These are phyloP conservation scores for Barnettozyma sucrosica DNA, from an alignment of 805 yeast species.

Conservation along the genomic window DNA sequence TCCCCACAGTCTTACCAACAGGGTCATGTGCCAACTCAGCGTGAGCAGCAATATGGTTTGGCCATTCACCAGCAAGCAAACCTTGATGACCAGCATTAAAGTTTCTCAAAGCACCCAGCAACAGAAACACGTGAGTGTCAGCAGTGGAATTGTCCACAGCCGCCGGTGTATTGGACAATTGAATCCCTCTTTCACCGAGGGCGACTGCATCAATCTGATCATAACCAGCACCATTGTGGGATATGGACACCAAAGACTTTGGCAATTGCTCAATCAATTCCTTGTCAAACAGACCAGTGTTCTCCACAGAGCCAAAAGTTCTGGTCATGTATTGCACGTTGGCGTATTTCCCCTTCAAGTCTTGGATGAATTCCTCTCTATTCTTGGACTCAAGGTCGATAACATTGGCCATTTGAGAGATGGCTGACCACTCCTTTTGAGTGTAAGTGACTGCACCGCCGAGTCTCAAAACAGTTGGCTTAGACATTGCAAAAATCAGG, in stretches of 20 bases:
- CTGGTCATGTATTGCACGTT: slow-evolving; percentile 37
- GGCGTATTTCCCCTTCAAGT: slow-evolving; percentile 28
- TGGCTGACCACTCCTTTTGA: slow-evolving; percentile 57
- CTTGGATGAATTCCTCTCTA: slow-evolving; percentile 31
- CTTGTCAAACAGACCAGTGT: slow-evolving; percentile 61
- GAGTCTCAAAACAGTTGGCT: slow-evolving; percentile 60
- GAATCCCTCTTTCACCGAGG: slow-evolving; percentile 46
- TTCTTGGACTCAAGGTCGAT: slow-evolving; percentile 35
- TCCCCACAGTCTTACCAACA: slow-evolving; percentile 68
- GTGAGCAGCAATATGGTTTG: slow-evolving; percentile 42
- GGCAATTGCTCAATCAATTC: slow-evolving; percentile 57
- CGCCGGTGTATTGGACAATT: slow-evolving; percentile 61
- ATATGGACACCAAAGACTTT: slow-evolving; percentile 41
- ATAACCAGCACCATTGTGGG: slow-evolving; percentile 72
- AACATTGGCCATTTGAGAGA: slow-evolving; percentile 41
- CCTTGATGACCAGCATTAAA: slow-evolving; percentile 55
- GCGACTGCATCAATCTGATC: slow-evolving; percentile 62
- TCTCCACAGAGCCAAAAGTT: slow-evolving; percentile 44
- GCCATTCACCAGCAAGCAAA: slow-evolving; percentile 60
- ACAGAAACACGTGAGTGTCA: slow-evolving; percentile 57
- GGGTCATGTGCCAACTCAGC: slow-evolving; percentile 71
- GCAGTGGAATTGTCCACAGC: slow-evolving; percentile 71
- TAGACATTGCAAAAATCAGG: slow-evolving; percentile 15
- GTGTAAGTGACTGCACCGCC: slow-evolving; percentile 54
- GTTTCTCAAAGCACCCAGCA: slow-evolving; percentile 61